These are phyloP conservation scores for Myxozyma udenii DNA, from an alignment of 805 yeast genomes.

Conservation along the genomic window DNA sequence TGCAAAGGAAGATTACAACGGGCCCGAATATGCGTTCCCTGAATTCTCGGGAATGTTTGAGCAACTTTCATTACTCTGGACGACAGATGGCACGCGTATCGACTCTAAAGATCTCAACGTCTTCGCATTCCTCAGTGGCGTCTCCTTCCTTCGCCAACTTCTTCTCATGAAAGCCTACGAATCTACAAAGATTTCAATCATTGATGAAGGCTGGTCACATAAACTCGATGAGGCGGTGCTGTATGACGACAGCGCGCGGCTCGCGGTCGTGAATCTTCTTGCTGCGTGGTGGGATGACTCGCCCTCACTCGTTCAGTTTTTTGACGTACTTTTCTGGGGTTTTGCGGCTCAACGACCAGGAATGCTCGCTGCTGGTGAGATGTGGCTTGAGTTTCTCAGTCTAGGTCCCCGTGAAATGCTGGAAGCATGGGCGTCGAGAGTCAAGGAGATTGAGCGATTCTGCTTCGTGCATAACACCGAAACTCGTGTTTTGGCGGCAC, in stretches of 20 bases:
- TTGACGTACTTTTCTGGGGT: slow-evolving; percentile 4
- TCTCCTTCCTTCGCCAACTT: slow-evolving; percentile 55
- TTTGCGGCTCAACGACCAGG: slow-evolving; percentile 16
- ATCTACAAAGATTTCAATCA: slow-evolving; percentile 56
- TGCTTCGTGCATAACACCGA: slow-evolving; percentile 19
- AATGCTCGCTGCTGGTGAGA: slow-evolving; percentile 25
- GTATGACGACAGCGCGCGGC: slow-evolving; percentile 54
- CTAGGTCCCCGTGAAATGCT: slow-evolving; percentile 32
- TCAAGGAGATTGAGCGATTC: slow-evolving; percentile 21
- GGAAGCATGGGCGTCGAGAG: slow-evolving; percentile 12
- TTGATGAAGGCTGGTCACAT: slow-evolving; percentile 71
- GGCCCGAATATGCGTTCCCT: slow-evolving; percentile 51
- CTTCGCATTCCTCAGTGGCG: slow-evolving; percentile 38
- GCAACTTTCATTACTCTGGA: neutral
- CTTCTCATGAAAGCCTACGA: slow-evolving; percentile 62
- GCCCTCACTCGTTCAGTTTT: slow-evolving; percentile 2
- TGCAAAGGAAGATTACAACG: slow-evolving; percentile 39
- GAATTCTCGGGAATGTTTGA: slow-evolving; percentile 42
- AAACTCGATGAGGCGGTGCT: slow-evolving; percentile 68
- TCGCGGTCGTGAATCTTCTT: slow-evolving; percentile 1
- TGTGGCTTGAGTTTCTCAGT: slow-evolving; percentile 35
- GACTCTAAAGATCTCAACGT: neutral
- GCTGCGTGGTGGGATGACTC: slow-evolving; percentile 2
- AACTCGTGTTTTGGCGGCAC: slow-evolving; percentile 41
- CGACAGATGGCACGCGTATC: neutral